Evolutionary conservation across 2,329 filamentous ascomycete species (phyloP).

Genomic region (Plenodomus lindquistii): DNA sequence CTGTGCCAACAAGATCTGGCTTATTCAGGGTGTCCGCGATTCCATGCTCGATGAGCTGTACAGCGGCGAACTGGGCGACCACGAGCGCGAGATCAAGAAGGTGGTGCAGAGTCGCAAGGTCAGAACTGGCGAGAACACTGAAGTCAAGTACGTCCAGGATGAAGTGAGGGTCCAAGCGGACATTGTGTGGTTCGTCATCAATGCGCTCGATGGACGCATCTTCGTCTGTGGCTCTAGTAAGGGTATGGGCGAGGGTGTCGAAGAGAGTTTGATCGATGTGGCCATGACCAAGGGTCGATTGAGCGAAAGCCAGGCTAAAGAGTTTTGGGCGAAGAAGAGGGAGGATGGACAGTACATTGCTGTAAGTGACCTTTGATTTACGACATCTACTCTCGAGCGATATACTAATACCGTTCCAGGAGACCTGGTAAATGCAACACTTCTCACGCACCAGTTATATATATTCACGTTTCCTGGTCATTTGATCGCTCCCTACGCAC

Average conservation of each 20-base stretch:
- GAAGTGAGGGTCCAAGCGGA: conserved; percentile 90
- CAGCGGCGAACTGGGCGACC: conserved; percentile 87
- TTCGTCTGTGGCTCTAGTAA: conserved; percentile 96
- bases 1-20: conserved; percentile 97
- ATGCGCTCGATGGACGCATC: conserved; percentile 90
- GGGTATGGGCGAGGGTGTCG: conserved; percentile 97
- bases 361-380: conserved; percentile 46
- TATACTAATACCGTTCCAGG: conserved; percentile 1
- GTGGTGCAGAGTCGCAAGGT: conserved; percentile 55
- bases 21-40: conserved; percentile 92
- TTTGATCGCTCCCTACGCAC: neutral
- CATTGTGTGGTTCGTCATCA: conserved; percentile 98
- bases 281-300: conserved; percentile 92
- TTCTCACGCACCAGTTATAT: conserved; percentile 1
- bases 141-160: conserved; percentile 93
- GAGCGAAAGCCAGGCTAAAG: conserved; percentile 75
- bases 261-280: conserved; percentile 83
- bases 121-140: conserved; percentile 53
- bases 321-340: conserved; percentile 92
- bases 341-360: conserved; percentile 94
- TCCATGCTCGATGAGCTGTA: conserved; percentile 94
- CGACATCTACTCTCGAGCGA: neutral
- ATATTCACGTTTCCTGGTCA: neutral
- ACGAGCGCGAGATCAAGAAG: conserved; percentile 52
- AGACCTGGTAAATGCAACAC: conserved; percentile 5